Evolutionary conservation across 768 basidiomycete species (phyloP).

Genomic region (Xerocomellus amylosporus): DNA sequence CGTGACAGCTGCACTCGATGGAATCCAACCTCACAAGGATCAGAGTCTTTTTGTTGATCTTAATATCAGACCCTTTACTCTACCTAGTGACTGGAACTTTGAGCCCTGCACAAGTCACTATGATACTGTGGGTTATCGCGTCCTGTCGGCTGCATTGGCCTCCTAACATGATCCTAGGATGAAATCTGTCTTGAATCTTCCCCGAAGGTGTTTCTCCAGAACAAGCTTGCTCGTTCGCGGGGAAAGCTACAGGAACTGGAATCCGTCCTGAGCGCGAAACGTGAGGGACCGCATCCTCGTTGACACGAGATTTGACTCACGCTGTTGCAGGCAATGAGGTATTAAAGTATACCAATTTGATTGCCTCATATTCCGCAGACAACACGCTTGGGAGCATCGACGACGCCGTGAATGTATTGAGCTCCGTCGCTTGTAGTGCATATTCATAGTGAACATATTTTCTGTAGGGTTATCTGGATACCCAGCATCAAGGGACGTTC

Average conservation of each 20-base stretch:
- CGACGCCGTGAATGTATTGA: conserved; percentile 24
- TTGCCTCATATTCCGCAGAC: conserved; percentile 43
- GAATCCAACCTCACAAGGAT: conserved; percentile 57
- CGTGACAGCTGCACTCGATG: conserved; percentile 47
- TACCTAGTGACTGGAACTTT: conserved; percentile 68
- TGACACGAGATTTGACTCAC: conserved; percentile 7
- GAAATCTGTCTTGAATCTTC: conserved; percentile 63
- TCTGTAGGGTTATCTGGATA: conserved; percentile 59
- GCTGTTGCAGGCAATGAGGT: conserved; percentile 48
- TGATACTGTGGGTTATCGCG: conserved; percentile 57
- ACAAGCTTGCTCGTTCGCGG: conserved; percentile 61
- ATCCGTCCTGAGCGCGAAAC: conserved; percentile 57
- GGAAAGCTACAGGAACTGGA: conserved; percentile 61
- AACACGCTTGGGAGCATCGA: conserved; percentile 57
- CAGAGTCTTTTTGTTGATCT: conserved; percentile 70
- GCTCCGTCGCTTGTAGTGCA: neutral
- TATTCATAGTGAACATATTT: conserved; percentile 1
- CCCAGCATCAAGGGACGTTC: conserved; percentile 55
- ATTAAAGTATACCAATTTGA: conserved; percentile 45
- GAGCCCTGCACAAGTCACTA: conserved; percentile 75
- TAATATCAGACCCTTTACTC: conserved; percentile 63
- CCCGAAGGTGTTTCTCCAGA: conserved; percentile 79
- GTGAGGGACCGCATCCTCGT: conserved; percentile 40
- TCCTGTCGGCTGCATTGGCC: neutral
- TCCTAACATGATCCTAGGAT: conserved; percentile 11